These are phyloP conservation scores for carrot (Daucus carota) DNA, from an alignment of 129 eudicot species.

Conservation along the genomic window DNA sequence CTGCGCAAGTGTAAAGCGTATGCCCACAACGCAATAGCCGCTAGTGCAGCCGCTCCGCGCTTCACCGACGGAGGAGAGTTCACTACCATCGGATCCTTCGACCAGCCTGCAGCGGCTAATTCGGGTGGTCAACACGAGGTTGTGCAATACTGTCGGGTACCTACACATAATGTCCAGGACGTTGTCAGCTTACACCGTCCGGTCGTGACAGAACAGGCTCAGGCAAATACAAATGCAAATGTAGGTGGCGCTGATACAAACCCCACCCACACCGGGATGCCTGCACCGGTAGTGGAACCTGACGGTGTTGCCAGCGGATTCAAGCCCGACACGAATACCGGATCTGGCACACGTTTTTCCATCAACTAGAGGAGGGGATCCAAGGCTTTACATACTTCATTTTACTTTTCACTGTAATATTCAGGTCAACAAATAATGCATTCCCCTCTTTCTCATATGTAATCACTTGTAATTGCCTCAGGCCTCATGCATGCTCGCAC, in stretches of 20 bases:
- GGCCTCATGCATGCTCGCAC: too few relatives aligned
- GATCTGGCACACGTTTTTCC: neutral
- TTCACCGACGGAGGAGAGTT: slow-evolving; percentile 22
- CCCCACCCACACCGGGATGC: neutral
- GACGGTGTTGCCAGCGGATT: neutral
- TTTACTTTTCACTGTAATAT: neutral
- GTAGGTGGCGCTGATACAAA: neutral
- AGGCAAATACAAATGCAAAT: neutral
- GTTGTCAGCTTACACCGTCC: neutral
- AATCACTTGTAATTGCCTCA: neutral
- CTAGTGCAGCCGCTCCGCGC: neutral
- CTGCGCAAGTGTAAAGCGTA: slow-evolving; percentile 37
- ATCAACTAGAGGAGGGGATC: neutral
- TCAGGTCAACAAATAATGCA: neutral
- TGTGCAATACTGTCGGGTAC: neutral
- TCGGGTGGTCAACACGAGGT: too few relatives aligned
- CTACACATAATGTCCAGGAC: neutral
- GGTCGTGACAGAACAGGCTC: neutral
- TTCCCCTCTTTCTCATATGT: neutral
- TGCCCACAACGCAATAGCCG: slow-evolving; percentile 38
- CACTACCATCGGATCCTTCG: neutral
- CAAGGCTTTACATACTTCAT: neutral
- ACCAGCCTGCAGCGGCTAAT: neutral
- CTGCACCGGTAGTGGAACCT: neutral
- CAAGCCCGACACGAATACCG: neutral